Evolutionary conservation across 306 rosid species (phyloP), one percentile per base, ranked within the genome.

Genomic region (Luffa acutangula): DNA sequence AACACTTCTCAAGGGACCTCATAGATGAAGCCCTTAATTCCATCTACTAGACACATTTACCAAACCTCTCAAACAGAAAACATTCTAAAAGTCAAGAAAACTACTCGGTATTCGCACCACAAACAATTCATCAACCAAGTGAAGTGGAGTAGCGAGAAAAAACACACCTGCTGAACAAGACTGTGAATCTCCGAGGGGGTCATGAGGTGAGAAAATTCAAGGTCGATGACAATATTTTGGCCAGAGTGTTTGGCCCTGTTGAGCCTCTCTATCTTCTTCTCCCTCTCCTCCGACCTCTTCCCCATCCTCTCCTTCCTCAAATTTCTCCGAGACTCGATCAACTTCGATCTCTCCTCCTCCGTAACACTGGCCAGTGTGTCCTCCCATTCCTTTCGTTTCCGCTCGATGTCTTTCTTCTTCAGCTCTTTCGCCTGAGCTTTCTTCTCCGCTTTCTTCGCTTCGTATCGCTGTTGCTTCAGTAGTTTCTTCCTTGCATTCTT

Each of bases 341-440:
- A 78, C 88, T 86, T 91, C 77, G 36, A 39, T 51, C 89, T 86
- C 85, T 94, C 98, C 64, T 89, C 97, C 64, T 92, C 95, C 0
- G 85, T 7, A 1, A 89, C 69, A 9, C 81, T 54, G 1, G 91
- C 89, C 41, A 94, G 84, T 5, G 57, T 89, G 71, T 92, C 92
- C 62, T 91, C 91, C 98, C 98, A 94, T 64, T 92, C 97, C 86
- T 82, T 93, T 25, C 97, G 84, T 85, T 92, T 94, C 39, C 93
- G 81, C 84, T 94, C 97, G 0, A 11, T 84, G 3, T 86, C 89
- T 56, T 17, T 84, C 84, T 77, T 89, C 90, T 87, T 91, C 42
- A 82, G 89, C 88, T 83, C 95, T 81, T 94, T 94, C 13, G 53
- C 86, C 82, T 60, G 78, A 1, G 90, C 92, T 80, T 94, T 94